phyloP scores from a whole-genome alignment of 805 yeast genomes.

The Yarrowia sp. region DNA sequence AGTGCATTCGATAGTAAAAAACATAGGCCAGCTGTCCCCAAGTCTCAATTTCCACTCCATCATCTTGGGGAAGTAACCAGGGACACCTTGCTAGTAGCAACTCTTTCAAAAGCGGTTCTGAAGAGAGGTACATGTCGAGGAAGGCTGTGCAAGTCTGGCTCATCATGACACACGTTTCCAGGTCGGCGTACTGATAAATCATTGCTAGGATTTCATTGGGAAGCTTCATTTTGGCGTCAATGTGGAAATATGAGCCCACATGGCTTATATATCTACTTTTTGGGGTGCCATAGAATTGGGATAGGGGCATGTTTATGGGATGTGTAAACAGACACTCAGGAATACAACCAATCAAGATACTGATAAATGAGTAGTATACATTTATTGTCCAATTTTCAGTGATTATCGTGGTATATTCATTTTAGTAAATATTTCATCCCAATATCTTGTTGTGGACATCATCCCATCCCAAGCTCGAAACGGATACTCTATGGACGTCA shows the following conservation, averaged over 20 bases:
- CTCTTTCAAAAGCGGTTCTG: not conserved
- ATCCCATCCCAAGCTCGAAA: no score
- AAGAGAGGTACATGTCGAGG: not conserved
- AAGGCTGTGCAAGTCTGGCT: not conserved
- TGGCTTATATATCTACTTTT: not conserved
- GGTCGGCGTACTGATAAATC: not conserved
- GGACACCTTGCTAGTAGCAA: not conserved
- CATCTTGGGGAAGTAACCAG: not conserved
- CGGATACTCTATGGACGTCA: no score
- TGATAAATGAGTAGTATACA: no score
- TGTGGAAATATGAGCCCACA: not conserved
- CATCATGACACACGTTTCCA: not conserved
- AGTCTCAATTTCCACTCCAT: not conserved
- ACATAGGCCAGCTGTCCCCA: not conserved
- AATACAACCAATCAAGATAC: no score
- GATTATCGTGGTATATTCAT: no score
- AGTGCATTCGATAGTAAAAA: not conserved
- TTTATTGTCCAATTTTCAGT: no score
- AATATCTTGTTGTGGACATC: no score
- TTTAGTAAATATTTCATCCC: no score
- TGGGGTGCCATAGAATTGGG: not conserved
- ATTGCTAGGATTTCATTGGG: constrained; percentile 2
- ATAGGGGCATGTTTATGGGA: not conserved
- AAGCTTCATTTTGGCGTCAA: not conserved
- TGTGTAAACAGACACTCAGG: no score